phyloP scores from a whole-genome alignment of 1,284 basidiomycete species.

The Meira nashicola region DNA sequence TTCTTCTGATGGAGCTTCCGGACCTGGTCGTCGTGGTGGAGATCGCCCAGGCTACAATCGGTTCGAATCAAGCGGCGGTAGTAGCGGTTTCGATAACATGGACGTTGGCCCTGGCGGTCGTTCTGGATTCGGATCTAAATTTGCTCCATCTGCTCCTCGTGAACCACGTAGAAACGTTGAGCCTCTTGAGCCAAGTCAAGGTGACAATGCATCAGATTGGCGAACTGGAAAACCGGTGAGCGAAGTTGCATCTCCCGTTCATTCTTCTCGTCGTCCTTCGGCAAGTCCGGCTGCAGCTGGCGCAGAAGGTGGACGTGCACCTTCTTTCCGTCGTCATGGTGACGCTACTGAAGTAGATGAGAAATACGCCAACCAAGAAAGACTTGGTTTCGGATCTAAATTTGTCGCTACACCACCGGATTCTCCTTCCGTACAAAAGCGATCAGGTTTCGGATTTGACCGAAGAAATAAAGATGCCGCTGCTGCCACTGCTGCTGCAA shows the following conservation, averaged over 20 bases:
- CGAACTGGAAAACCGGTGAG: conserved; percentile 48
- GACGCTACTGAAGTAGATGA: conserved; percentile 43
- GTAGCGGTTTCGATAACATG: conserved; percentile 45
- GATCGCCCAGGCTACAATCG: conserved; percentile 21
- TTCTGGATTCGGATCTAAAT: conserved; percentile 46
- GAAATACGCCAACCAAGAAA: conserved; percentile 35
- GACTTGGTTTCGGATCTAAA: conserved; percentile 48
- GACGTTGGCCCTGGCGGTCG: conserved; percentile 39
- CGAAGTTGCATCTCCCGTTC: conserved; percentile 11
- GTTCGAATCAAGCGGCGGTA: conserved; percentile 22
- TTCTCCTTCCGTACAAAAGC: conserved; percentile 15
- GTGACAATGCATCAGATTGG: conserved; percentile 47
- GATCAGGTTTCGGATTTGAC: conserved; percentile 13
- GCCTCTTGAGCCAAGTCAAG: conserved; percentile 35
- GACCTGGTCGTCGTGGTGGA: conserved; percentile 21
- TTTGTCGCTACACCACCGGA: conserved; percentile 39
- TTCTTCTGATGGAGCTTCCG: conserved; percentile 11
- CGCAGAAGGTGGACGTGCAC: conserved; percentile 9
- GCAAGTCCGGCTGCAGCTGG: conserved; percentile 7
- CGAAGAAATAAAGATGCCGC: conserved; percentile 11
- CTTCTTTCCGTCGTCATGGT: conserved; percentile 9
- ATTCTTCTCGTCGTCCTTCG: conserved; percentile 14
- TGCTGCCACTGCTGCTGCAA: conserved; percentile 11
- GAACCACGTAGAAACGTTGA: conserved; percentile 5
- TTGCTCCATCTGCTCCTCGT: conserved; percentile 20